Base-by-base conservation (phyloP, 2,329 filamentous ascomycete genomes). In the Cladorrhinum sp. region DNA sequence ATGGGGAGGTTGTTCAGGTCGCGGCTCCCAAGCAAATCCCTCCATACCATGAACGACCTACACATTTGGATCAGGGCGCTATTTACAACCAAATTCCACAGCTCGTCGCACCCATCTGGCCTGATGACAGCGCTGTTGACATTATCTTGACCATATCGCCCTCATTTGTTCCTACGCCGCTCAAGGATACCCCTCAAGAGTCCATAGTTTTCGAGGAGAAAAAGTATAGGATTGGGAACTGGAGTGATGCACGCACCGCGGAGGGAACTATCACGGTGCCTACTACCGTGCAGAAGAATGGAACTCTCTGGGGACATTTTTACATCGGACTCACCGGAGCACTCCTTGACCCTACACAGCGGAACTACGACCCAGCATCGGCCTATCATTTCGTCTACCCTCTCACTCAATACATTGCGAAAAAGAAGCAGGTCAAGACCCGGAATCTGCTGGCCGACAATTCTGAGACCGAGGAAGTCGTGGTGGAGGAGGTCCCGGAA, bases 231-330 rank as follows among this genome's bases (percentile, higher is more conserved):
- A 80, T 93, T 59, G 90, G 90, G 62, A 88, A 96, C 75, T 92
- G 82, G 71, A 88, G 86, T 60, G 92, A 98, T 69, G 88, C 83
- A 70, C 85, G 95, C 60, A 82, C 88, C 58, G 82, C 93, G 60
- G 87, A 93, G 67, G 90, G 90, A 6, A 87, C 81, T 38, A 92
- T 99, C 71, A 77, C 81, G 2, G 86, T 98, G 3, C 93, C 95
- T 2, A 80, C 81, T 63, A 81, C 85, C 48, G 92, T 96, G 0
- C 93, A 97, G 79, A 83, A 92, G 67, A 98, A 98, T 73, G 92
- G 91, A 32, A 97, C 93, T 1, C 83, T 99, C 9, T 97, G 91
- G 87, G 93, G 91, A 2, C 95, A 99, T 74, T 96, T 98, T 75
- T 96, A 92, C 69, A 79, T 98, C 62, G 91, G 86, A 10, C 84